phyloP scores from a whole-genome alignment of 805 yeast genomes.

The Myxozyma monticola region DNA sequence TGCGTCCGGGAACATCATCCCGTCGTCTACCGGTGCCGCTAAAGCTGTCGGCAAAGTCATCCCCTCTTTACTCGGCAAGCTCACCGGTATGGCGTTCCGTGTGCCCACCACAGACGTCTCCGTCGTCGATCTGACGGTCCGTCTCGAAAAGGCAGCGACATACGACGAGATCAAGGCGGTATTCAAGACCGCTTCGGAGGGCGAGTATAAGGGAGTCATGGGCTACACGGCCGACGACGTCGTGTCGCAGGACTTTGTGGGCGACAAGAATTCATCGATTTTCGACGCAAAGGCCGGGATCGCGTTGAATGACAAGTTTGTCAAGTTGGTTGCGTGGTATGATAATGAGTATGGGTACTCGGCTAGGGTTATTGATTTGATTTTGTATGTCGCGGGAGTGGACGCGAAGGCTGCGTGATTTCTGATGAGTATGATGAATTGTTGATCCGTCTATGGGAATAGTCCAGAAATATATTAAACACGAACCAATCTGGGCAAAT shows the following conservation, averaged over 20 bases:
- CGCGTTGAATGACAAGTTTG: constrained; percentile 80
- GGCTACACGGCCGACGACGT: constrained; percentile 93
- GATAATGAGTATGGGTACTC: constrained; percentile 96
- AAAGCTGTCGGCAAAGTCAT: constrained; percentile 96
- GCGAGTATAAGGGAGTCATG: constrained; percentile 73
- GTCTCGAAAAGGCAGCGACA: constrained; percentile 71
- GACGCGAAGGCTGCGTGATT: constrained; percentile 32
- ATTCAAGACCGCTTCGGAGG: constrained; percentile 74
- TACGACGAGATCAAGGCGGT: constrained; percentile 81
- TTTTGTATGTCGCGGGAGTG: constrained; percentile 73
- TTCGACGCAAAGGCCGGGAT: constrained; percentile 92
- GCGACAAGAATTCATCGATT: constrained; percentile 82
- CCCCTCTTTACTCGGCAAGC: constrained; percentile 86
- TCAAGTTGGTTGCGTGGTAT: constrained; percentile 91
- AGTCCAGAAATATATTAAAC: too few species aligned
- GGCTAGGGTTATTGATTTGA: constrained; percentile 90
- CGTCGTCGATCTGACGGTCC: constrained; percentile 88
- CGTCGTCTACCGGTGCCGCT: constrained; percentile 96
- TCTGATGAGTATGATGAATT: too few species aligned
- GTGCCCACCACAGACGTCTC: constrained; percentile 94
- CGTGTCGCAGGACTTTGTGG: constrained; percentile 85
- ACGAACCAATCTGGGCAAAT: too few species aligned
- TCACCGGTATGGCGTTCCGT: constrained; percentile 91
- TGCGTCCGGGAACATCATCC: constrained; percentile 92
- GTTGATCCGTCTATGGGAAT: too few species aligned